Conservation (phyloP, 371 early-diverging fungal genomes). For the Coemansia linderi region DNA sequence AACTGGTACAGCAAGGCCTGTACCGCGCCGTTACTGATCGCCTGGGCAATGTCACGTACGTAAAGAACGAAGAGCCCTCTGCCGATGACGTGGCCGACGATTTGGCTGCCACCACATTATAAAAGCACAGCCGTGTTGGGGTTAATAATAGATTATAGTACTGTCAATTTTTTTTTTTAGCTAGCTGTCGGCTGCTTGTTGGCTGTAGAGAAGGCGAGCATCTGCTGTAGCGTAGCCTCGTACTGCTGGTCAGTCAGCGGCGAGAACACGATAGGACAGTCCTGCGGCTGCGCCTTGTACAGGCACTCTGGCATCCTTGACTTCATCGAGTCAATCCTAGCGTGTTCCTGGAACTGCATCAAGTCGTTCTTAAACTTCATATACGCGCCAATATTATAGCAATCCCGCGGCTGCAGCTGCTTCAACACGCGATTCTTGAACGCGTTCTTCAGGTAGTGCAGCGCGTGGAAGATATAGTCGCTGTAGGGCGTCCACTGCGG, state of each 20-base stretch:
- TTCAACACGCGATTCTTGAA: conserved; percentile 77
- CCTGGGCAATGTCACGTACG: conserved; percentile 39
- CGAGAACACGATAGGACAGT: conserved; percentile 50
- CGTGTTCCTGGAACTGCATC: conserved; percentile 42
- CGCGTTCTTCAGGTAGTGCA: conserved; percentile 82
- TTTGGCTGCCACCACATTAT: background rate
- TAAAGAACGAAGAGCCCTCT: background rate
- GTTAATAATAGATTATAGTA: background rate
- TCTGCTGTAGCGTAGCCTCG: conserved; percentile 29
- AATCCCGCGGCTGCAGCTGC: conserved; percentile 68
- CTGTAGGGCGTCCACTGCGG: conserved; percentile 80
- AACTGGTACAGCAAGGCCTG: conserved; percentile 38
- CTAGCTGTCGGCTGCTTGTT: background rate
- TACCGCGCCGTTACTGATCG: conserved; percentile 34
- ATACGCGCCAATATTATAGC: conserved; percentile 74
- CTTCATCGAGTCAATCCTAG: conserved; percentile 38
- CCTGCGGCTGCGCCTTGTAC: conserved; percentile 29
- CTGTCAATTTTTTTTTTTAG: background rate
- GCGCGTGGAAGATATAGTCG: conserved; percentile 79
- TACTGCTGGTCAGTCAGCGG: conserved; percentile 39
- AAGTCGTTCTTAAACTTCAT: conserved; percentile 60
- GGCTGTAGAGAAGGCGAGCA: conserved; percentile 1
- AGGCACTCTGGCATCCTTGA: conserved; percentile 36
- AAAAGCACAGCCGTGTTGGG: background rate
- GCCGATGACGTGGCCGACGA: conserved; percentile 11